A percentile compares a stretch with the other conserved stretches of the same genome.
Evolutionary conservation across 129 eudicot species (phyloP).

Genomic region (Lactuca sativa): DNA sequence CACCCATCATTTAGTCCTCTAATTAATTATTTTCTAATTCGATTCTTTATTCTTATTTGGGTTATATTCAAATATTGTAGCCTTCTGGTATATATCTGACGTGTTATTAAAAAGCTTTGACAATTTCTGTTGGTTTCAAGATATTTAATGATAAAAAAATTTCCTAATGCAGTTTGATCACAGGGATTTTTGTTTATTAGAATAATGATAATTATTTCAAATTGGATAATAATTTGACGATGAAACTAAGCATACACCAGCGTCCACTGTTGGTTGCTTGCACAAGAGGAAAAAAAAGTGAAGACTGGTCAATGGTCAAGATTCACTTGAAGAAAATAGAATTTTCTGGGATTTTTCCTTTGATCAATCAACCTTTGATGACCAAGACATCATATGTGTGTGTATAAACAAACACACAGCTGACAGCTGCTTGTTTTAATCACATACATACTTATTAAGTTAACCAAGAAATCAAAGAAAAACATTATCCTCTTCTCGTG

Average conservation of each 20-base stretch:
- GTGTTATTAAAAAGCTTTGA: too few species aligned
- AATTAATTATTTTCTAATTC: too few species aligned
- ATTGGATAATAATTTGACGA: too few species aligned
- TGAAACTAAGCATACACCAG: not conserved
- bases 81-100: too few species aligned
- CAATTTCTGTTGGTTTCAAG: too few species aligned
- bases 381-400: conserved; percentile 7
- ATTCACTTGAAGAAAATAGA: not conserved
- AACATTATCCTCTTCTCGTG: not conserved
- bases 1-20: too few species aligned
- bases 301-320: not conserved
- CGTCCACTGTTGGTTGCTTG: not conserved
- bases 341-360: not conserved
- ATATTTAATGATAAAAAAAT: too few species aligned
- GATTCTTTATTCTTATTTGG: too few species aligned
- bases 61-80: too few species aligned
- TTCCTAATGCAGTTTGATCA: too few species aligned
- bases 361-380: conserved; percentile 9
- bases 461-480: not conserved
- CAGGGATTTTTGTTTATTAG: too few species aligned
- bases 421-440: not conserved
- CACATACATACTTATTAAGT: not conserved
- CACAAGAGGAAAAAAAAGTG: not conserved
- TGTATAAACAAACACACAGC: not conserved
- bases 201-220: too few species aligned